Evolutionary conservation across 257 asterid genomes (phyloP).

Genomic region (Ilex aquifolium): DNA sequence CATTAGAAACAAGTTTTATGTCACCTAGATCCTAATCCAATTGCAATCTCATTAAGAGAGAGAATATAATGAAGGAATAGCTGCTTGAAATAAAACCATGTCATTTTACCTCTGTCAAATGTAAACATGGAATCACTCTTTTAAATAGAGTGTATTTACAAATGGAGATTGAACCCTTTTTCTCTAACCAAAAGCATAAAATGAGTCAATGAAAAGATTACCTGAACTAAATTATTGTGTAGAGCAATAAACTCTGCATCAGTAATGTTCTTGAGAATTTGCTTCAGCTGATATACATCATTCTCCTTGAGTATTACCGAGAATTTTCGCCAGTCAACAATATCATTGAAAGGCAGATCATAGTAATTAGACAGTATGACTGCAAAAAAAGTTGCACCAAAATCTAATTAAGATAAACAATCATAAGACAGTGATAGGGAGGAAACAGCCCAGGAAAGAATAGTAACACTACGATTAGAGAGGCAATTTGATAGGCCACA

Average conservation of each 20-base stretch:
- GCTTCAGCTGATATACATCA: slow-evolving; percentile 88
- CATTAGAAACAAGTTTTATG: not conserved
- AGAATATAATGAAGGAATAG: too few species aligned
- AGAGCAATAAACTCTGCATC: slow-evolving; percentile 65
- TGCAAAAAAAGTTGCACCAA: slow-evolving; percentile 35
- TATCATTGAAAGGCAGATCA: slow-evolving; percentile 92
- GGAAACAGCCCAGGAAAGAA: too few species aligned
- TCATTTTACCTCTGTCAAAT: too few species aligned
- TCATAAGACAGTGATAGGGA: slow-evolving; percentile 5
- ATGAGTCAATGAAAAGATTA: slow-evolving; percentile 10
- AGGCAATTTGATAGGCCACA: too few species aligned
- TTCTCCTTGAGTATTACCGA: slow-evolving; percentile 75
- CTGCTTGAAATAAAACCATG: not conserved
- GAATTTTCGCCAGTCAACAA: slow-evolving; percentile 76
- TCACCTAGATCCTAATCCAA: not conserved
- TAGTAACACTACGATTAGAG: not conserved
- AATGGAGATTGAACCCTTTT: too few species aligned
- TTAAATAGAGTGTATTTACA: too few species aligned
- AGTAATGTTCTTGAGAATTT: slow-evolving; percentile 68
- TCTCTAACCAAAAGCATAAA: not conserved
- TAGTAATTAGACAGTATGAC: slow-evolving; percentile 93
- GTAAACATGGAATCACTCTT: too few species aligned
- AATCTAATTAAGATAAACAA: not conserved
- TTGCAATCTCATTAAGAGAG: not conserved
- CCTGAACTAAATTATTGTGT: slow-evolving; percentile 93